These are phyloP conservation scores for Zymoseptoria pseudotritici DNA, from an alignment of 2,329 filamentous ascomycete species.

Conservation along the genomic window DNA sequence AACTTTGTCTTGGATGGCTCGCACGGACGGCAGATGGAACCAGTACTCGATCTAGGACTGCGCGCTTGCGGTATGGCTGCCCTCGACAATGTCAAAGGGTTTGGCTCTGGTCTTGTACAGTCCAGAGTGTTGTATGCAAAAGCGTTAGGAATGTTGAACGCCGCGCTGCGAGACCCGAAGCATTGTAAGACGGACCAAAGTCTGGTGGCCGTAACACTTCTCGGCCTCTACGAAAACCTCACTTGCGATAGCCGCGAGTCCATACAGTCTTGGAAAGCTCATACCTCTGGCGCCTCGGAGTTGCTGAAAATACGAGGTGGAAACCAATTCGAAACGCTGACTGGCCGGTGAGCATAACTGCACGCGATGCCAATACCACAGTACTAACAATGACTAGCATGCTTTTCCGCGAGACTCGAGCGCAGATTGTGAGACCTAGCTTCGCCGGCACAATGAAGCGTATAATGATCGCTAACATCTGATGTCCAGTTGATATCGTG, in stretches of 20 bases:
- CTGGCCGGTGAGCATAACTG: conserved; percentile 12
- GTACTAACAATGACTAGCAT: background rate
- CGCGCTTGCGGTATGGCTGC: conserved; percentile 28
- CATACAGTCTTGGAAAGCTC: conserved; percentile 33
- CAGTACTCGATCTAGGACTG: conserved; percentile 23
- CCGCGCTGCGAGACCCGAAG: conserved; percentile 25
- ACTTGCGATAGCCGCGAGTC: conserved; percentile 25
- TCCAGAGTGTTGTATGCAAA: conserved; percentile 21
- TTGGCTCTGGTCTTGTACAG: conserved; percentile 19
- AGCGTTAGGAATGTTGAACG: conserved; percentile 29
- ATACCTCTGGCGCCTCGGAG: conserved; percentile 31
- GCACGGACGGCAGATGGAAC: conserved; percentile 14
- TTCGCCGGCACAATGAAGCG: background rate
- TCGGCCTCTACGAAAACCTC: conserved; percentile 34
- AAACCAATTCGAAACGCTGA: conserved; percentile 21
- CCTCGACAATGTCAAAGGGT: conserved; percentile 21
- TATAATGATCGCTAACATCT: background rate
- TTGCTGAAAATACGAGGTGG: conserved; percentile 29
- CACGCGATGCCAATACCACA: background rate
- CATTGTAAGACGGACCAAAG: conserved; percentile 26
- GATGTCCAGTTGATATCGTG: conserved; percentile 14
- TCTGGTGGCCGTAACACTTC: conserved; percentile 30
- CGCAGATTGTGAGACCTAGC: conserved; percentile 14
- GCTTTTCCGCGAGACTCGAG: conserved; percentile 25
- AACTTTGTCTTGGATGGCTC: conserved; percentile 17